Evolutionary conservation across 495 filamentous ascomycete genomes (phyloP).

Genomic region (Xanthoparmelia taractica): DNA sequence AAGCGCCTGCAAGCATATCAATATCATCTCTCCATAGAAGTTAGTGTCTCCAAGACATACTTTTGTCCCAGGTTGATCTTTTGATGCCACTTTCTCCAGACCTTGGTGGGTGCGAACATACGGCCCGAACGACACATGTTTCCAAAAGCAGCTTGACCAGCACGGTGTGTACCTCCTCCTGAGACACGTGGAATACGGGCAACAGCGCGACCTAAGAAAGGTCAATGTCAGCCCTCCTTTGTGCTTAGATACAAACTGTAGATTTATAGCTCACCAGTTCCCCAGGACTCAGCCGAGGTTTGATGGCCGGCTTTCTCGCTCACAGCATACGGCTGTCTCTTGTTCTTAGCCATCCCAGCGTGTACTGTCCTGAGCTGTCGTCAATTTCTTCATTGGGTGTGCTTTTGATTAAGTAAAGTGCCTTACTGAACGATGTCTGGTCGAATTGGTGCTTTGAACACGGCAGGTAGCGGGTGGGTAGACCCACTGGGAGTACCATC

Average conservation of each 20-base stretch:
- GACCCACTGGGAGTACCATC: slow-evolving; percentile 83
- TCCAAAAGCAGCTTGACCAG: slow-evolving; percentile 98
- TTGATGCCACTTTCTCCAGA: slow-evolving; percentile 99
- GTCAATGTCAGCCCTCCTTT: slow-evolving; percentile 28
- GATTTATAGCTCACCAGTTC: slow-evolving; percentile 72
- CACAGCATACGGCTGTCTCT: slow-evolving; percentile 98
- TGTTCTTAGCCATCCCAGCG: slow-evolving; percentile 99
- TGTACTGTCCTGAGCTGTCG: slow-evolving; percentile 61
- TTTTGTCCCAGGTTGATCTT: slow-evolving; percentile 98
- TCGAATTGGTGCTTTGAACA: slow-evolving; percentile 94
- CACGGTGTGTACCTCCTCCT: slow-evolving; percentile 99
- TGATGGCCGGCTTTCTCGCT: slow-evolving; percentile 99
- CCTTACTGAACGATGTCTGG: slow-evolving; percentile 93
- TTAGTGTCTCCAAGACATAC: slow-evolving; percentile 40
- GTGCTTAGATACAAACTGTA: background rate
- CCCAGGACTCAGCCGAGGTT: slow-evolving; percentile 99
- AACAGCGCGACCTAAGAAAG: slow-evolving; percentile 78
- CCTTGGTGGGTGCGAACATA: slow-evolving; percentile 99
- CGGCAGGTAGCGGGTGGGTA: slow-evolving; percentile 82
- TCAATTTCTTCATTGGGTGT: slow-evolving; percentile 29
- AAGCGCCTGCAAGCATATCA: slow-evolving; percentile 59
- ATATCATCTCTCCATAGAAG: background rate
- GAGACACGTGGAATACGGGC: slow-evolving; percentile 99
- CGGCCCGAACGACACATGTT: slow-evolving; percentile 99
- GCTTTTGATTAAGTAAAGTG: slow-evolving; percentile 7